Conservation (phyloP, 2,329 filamentous ascomycete species). For the Epichloe typhina region DNA sequence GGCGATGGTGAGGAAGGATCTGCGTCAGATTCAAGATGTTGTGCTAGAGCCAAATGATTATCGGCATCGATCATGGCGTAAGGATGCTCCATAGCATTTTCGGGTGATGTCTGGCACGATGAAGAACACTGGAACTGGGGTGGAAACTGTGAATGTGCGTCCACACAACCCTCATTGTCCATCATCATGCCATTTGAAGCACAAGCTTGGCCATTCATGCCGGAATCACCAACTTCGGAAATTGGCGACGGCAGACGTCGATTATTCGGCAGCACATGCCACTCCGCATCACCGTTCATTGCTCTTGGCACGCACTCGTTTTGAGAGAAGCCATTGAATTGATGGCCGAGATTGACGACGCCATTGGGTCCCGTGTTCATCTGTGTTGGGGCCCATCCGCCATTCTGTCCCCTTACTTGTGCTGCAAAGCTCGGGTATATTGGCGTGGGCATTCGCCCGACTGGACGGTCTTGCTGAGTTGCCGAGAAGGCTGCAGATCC, state of each 20-base stretch:
- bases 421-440: conserved; percentile 45
- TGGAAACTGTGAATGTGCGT: not conserved
- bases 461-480: conserved; percentile 9
- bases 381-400: conserved; percentile 25
- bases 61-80: conserved; percentile 26
- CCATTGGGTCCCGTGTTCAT: conserved; percentile 22
- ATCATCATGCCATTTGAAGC: conserved; percentile 19
- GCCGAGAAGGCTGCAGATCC: conserved; percentile 6
- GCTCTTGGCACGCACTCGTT: conserved; percentile 36
- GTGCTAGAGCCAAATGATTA: conserved; percentile 10
- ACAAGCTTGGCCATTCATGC: conserved; percentile 21
- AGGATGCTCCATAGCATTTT: conserved; percentile 26
- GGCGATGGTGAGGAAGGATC: conserved; percentile 33
- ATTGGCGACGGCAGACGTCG: conserved; percentile 46
- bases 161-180: conserved; percentile 7
- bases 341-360: conserved; percentile 25
- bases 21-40: conserved; percentile 16
- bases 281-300: conserved; percentile 31
- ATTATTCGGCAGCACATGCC: conserved; percentile 40
- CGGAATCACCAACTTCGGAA: conserved; percentile 39
- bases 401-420: conserved; percentile 39
- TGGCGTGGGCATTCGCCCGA: conserved; percentile 42
- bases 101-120: conserved; percentile 13
- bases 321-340: conserved; percentile 25
- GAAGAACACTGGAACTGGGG: conserved; percentile 10